A percentile compares a stretch with the other conserved stretches of the same genome.
Conservation (phyloP, 164 flowering plant species). For the Vitis riparia region DNA sequence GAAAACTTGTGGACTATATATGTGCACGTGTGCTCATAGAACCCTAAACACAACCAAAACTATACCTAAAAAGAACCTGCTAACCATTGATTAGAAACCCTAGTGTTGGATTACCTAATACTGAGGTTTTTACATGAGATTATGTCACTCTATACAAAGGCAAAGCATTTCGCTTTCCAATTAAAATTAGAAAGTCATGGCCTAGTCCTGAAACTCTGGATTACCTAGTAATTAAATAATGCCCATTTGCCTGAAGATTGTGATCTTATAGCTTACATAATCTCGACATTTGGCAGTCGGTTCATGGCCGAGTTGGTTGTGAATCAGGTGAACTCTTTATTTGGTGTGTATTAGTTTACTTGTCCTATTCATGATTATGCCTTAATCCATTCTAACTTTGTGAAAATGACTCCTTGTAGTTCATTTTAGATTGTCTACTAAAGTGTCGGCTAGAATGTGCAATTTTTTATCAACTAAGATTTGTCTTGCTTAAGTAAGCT, state of each 20-base stretch:
- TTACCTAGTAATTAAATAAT: background rate
- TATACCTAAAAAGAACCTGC: conserved; percentile 20
- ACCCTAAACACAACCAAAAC: conserved; percentile 30
- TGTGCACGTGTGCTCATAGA: conserved; percentile 39
- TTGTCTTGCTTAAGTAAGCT: background rate
- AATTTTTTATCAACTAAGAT: background rate
- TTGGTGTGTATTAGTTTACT: background rate
- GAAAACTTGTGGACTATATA: conserved; percentile 23
- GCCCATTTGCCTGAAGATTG: background rate
- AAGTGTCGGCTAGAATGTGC: conserved; percentile 4
- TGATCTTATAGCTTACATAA: background rate
- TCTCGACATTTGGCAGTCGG: conserved; percentile 8
- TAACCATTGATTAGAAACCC: conserved; percentile 7
- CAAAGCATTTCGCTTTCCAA: background rate
- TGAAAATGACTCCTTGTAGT: background rate
- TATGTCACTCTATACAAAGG: conserved; percentile 11
- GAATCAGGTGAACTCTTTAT: background rate
- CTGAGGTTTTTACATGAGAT: conserved; percentile 7
- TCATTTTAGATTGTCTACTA: background rate
- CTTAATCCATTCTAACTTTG: background rate
- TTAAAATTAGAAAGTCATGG: background rate
- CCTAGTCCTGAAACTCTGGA: conserved; percentile 11
- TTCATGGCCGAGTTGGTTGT: background rate
- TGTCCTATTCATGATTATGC: conserved; percentile 13
- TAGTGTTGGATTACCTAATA: conserved; percentile 31